These are phyloP conservation scores for Fraxinus excelsior DNA, from an alignment of 257 asterid species.

Conservation along the genomic window DNA sequence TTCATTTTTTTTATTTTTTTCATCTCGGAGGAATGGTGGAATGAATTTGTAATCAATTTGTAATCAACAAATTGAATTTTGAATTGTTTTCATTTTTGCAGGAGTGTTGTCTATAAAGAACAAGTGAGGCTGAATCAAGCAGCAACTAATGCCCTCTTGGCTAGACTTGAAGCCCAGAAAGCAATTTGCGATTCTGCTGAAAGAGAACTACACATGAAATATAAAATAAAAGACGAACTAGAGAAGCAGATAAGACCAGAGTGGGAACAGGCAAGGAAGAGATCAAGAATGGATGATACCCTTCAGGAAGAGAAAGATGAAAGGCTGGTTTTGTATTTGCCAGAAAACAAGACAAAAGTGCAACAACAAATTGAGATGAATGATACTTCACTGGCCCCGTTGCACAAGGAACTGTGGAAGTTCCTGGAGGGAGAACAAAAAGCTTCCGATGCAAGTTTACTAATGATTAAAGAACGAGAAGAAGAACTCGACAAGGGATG, in stretches of 20 bases:
- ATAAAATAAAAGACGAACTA: conserved; percentile 70
- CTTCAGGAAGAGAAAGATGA: conserved; percentile 32
- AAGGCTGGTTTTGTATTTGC: conserved; percentile 33
- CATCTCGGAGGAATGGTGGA: neutral
- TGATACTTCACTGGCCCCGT: conserved; percentile 20
- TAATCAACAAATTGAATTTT: neutral
- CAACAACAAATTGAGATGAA: conserved; percentile 26
- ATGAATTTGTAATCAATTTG: neutral
- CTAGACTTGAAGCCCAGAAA: conserved; percentile 96
- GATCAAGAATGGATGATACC: conserved; percentile 68
- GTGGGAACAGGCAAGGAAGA: conserved; percentile 73
- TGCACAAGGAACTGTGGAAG: conserved; percentile 44
- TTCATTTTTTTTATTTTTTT: too few species aligned
- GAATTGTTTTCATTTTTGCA: conserved; percentile 30
- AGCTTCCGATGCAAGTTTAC: conserved; percentile 36
- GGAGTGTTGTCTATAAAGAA: conserved; percentile 89
- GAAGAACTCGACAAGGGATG: conserved; percentile 1
- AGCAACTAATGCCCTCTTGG: conserved; percentile 82
- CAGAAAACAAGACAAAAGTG: conserved; percentile 34
- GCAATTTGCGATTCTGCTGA: conserved; percentile 94
- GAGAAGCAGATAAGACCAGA: conserved; percentile 76
- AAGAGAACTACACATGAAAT: conserved; percentile 77
- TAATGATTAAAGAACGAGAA: conserved; percentile 35
- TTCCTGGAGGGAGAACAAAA: conserved; percentile 85
- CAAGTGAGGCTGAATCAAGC: conserved; percentile 97